phyloP scores from a whole-genome alignment of 2,329 filamentous ascomycete genomes.

The Cercospora sesami region DNA sequence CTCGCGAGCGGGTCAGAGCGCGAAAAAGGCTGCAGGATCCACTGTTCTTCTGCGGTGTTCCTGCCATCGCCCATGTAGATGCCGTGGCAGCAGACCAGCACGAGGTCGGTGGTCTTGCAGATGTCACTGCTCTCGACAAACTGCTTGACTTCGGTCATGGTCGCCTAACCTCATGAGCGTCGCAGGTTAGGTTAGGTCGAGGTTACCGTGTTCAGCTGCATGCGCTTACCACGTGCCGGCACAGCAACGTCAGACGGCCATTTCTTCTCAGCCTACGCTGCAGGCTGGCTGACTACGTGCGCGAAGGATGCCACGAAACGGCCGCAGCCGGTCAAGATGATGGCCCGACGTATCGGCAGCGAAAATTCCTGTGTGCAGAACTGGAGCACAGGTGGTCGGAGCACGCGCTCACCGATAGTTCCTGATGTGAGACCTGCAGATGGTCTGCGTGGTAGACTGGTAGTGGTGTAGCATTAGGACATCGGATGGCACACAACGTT shows the following conservation, averaged over 20 bases:
- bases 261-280: conserved; percentile 2
- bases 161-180: conserved; percentile 3
- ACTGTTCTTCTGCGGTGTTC: conserved; percentile 42
- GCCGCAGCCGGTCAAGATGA: background rate
- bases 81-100: conserved; percentile 82
- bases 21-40: conserved; percentile 76
- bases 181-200: background rate
- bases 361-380: background rate
- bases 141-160: conserved; percentile 28
- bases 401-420: conserved; percentile 2
- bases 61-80: conserved; percentile 63
- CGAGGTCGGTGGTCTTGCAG: conserved; percentile 51
- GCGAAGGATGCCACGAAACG: background rate
- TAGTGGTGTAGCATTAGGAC: background rate
- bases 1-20: conserved; percentile 39
- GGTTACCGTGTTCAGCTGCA: background rate
- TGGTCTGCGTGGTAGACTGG: background rate
- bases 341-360: background rate
- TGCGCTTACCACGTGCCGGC: conserved; percentile 1
- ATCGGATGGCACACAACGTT: background rate
- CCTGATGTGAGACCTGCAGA: conserved; percentile 2
- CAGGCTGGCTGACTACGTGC: background rate
- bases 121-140: conserved; percentile 26
- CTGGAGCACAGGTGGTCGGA: background rate
- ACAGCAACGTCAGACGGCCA: conserved; percentile 4